These are phyloP conservation scores for Pisolithus tinctorius DNA, from an alignment of 768 basidiomycete genomes.

Conservation along the genomic window DNA sequence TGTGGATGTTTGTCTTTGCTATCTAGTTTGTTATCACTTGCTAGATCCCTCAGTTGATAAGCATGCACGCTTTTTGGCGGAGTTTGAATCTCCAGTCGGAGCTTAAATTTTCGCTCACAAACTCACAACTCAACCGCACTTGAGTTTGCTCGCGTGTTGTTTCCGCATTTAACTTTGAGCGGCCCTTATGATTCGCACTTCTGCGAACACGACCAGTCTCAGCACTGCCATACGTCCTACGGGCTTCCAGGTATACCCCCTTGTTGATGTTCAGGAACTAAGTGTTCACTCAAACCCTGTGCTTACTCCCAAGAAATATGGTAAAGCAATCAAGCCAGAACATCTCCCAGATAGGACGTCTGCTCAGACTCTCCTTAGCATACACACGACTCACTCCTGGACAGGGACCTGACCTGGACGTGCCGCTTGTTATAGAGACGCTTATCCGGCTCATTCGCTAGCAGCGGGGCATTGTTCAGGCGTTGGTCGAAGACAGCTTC, in stretches of 20 bases:
- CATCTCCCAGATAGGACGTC: not conserved
- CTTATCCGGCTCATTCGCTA: constrained; percentile 54
- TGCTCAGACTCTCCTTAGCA: constrained; percentile 74
- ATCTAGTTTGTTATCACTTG: too few species aligned
- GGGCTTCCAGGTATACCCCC: constrained; percentile 69
- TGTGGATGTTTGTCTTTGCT: too few species aligned
- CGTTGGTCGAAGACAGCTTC: not conserved
- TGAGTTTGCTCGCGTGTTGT: too few species aligned
- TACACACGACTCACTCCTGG: constrained; percentile 67
- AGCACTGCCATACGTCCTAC: constrained; percentile 79
- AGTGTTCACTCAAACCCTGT: constrained; percentile 16
- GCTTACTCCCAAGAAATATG: too few species aligned
- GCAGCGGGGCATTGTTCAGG: constrained; percentile 40
- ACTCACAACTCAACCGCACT: too few species aligned
- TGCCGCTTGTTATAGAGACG: constrained; percentile 60
- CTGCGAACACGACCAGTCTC: constrained; percentile 61
- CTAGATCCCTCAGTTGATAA: too few species aligned
- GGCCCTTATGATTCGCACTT: constrained; percentile 71
- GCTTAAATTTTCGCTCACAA: too few species aligned
- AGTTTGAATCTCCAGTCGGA: too few species aligned
- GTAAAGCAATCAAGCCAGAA: constrained; percentile 24
- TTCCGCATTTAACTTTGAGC: too few species aligned
- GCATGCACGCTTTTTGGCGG: too few species aligned
- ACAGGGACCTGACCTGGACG: constrained; percentile 72
- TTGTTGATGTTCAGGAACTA: constrained; percentile 22